These are phyloP conservation scores for Suhomyces bokatorum DNA, from an alignment of 1,139 yeast genomes.

Conservation along the genomic window DNA sequence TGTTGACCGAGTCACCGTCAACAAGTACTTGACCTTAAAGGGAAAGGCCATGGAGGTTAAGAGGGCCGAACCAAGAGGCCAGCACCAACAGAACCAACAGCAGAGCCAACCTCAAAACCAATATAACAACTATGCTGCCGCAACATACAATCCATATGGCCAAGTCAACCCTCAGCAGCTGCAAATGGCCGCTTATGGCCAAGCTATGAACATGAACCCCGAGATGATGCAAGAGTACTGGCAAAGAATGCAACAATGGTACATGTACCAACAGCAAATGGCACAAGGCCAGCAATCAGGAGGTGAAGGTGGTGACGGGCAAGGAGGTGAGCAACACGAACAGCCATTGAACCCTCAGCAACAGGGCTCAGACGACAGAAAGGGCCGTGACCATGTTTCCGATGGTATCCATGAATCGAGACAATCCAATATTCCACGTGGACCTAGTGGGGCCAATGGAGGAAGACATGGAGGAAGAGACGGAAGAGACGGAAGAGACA, in stretches of 20 bases:
- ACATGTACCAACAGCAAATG: constrained; percentile 60
- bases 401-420: constrained; percentile 10
- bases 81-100: constrained; percentile 42
- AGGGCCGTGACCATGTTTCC: constrained; percentile 20
- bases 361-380: constrained; percentile 31
- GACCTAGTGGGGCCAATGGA: constrained; percentile 12
- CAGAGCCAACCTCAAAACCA: constrained; percentile 22
- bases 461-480: constrained; percentile 16
- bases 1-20: constrained; percentile 86
- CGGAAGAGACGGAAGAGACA: constrained; percentile 4
- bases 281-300: constrained; percentile 19
- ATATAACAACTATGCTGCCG: constrained; percentile 21
- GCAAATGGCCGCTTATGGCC: constrained; percentile 28
- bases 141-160: constrained; percentile 39
- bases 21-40: constrained; percentile 78
- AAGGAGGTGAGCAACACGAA: constrained; percentile 39
- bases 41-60: constrained; percentile 95
- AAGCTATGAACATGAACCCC: constrained; percentile 60
- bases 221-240: constrained; percentile 88
- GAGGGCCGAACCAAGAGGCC: constrained; percentile 92
- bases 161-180: constrained; percentile 30
- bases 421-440: constrained; percentile 4
- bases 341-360: constrained; percentile 59
- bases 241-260: constrained; percentile 80
- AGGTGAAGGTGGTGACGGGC: constrained; percentile 36